Evolutionary conservation across 371 early-diverging fungal genomes (phyloP), one percentile per base, ranked within the genome.

Genomic region (Mortierella sp.): DNA sequence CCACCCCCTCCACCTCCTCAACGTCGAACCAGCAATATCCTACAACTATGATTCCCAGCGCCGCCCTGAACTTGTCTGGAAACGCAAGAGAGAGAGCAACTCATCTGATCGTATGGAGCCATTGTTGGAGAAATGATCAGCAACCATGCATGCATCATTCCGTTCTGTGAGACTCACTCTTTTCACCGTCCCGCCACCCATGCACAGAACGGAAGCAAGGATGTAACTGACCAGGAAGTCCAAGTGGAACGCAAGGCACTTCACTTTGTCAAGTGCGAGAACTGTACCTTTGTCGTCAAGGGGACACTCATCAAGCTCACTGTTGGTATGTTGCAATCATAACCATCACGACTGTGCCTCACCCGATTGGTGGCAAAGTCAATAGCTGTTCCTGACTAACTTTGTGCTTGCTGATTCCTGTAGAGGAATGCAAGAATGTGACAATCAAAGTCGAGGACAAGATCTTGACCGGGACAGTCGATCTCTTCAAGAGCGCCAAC

Each of bases 381-480:
- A 7, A 34, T 7, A 34, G 10, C 34, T 10, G 34, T 34, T 34
- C 34, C 34, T 34, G 10, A 34, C 34, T 10, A 34, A 4, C 34
- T 34, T 10, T 34, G 4, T 10, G 7, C 34, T 34, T 34, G 4
- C 34, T 34, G 10, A 27, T 22, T 29, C 28, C 24, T 44, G 3
- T 50, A 76, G 76, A 76, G 34, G 68, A 57, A 41, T 76, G 76
- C 57, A 64, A 76, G 69, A 76, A 76, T 45, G 27, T 76, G 14
- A 40, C 39, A 9, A 49, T 76, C 62, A 63, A 59, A 51, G 39
- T 76, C 46, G 64, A 67, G 44, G 76, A 31, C 61, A 76, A 76
- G 64, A 53, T 76, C 54, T n/a, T 76, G 54, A 76, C 76, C 0
- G 69, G 76, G 21, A 63, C 57, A 1, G 65, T 68, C 45, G 76